These are phyloP conservation scores for Sporothrix sp. DNA, from an alignment of 2,329 filamentous ascomycete species.

Conservation along the genomic window DNA sequence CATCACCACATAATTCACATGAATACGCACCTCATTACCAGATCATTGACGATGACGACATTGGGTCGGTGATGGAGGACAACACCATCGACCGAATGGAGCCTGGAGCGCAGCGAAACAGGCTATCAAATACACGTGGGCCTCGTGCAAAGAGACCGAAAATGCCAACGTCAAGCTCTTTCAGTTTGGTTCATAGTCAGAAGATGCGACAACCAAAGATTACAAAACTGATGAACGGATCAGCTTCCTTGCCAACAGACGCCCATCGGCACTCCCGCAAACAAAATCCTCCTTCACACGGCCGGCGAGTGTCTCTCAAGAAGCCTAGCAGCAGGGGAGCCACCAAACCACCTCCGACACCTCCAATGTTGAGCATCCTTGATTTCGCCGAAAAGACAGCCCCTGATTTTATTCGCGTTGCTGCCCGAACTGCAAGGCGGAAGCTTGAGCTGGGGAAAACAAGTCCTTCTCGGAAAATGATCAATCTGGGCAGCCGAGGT, in stretches of 20 bases:
- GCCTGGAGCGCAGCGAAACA: conserved; percentile 33
- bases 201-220: conserved; percentile 26
- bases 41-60: conserved; percentile 39
- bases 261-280: conserved; percentile 29
- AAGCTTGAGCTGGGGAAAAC: conserved; percentile 41
- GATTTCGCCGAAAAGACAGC: conserved; percentile 45
- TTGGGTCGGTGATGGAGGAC: conserved; percentile 39
- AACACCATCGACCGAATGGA: conserved; percentile 44
- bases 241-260: conserved; percentile 48
- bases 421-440: conserved; percentile 45
- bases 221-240: conserved; percentile 22
- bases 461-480: conserved; percentile 46
- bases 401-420: conserved; percentile 51
- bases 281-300: background rate
- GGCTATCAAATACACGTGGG: conserved; percentile 21
- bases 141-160: conserved; percentile 24
- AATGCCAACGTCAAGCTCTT: conserved; percentile 22
- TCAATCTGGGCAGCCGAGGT: conserved; percentile 49
- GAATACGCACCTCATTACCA: conserved; percentile 15
- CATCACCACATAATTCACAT: conserved; percentile 1
- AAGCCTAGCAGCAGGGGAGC: background rate
- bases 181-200: conserved; percentile 22
- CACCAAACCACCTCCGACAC: conserved; percentile 6
- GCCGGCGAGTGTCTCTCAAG: background rate
- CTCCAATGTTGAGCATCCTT: conserved; percentile 50